Conservation (phyloP, 164 flowering plant genomes). For the Litsea cubeba region DNA sequence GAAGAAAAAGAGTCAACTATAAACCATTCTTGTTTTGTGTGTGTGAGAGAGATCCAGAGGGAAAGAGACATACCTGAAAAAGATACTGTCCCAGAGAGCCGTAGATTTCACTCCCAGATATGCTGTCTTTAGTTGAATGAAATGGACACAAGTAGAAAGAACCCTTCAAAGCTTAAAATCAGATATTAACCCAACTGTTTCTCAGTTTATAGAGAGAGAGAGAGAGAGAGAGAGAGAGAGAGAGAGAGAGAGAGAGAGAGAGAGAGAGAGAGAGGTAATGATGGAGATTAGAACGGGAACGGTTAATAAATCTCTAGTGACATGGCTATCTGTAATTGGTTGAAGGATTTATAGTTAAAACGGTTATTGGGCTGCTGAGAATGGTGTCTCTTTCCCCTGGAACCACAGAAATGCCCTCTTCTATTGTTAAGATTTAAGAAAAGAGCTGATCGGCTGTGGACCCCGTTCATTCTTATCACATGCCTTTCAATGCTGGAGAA, state of each 20-base stretch:
- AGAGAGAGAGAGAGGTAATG: not conserved
- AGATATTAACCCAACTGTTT: not conserved
- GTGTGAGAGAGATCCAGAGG: not conserved
- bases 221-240: not conserved
- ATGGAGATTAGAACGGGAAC: too few relatives aligned
- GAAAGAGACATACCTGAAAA: not conserved
- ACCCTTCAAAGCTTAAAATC: not conserved
- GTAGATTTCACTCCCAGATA: not conserved
- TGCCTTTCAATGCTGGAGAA: too few relatives aligned
- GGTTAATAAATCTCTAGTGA: too few relatives aligned
- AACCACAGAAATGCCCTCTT: too few relatives aligned
- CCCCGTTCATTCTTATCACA: too few relatives aligned
- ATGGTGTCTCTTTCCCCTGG: too few relatives aligned
- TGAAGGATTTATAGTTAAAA: too few relatives aligned
- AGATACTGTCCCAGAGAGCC: not conserved
- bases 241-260: too few relatives aligned
- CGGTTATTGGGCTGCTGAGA: too few relatives aligned
- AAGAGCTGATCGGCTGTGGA: too few relatives aligned
- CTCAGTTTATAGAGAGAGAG: not conserved
- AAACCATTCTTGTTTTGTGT: not conserved
- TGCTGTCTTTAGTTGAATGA: not conserved
- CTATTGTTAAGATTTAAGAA: too few relatives aligned
- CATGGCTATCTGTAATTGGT: too few relatives aligned
- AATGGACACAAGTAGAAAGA: not conserved
- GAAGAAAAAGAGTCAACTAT: not conserved